phyloP scores from a whole-genome alignment of 495 filamentous ascomycete species.

The Arthonia radiata region DNA sequence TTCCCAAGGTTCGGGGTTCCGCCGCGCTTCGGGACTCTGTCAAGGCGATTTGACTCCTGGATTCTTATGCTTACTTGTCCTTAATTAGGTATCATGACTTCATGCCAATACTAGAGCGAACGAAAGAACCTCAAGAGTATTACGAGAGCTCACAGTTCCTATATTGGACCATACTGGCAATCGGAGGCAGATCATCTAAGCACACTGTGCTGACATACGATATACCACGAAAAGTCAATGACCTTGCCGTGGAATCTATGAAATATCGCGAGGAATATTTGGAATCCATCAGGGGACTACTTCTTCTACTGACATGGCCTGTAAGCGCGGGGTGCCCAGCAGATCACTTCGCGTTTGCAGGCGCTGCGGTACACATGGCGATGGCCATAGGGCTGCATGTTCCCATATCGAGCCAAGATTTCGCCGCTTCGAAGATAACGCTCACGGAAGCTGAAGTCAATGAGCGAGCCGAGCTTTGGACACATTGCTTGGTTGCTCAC shows the following conservation, averaged over 20 bases:
- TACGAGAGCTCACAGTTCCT: slow-evolving; percentile 22
- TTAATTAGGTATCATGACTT: slow-evolving; percentile 23
- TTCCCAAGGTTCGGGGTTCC: too few species aligned
- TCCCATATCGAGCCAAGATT: slow-evolving; percentile 23
- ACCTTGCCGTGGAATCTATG: slow-evolving; percentile 21
- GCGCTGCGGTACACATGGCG: slow-evolving; percentile 19
- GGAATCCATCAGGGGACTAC: slow-evolving; percentile 21
- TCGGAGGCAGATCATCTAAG: slow-evolving; percentile 19
- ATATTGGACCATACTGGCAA: slow-evolving; percentile 22
- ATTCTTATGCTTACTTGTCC: too few species aligned
- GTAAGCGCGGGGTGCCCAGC: too few species aligned
- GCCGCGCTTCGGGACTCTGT: too few species aligned
- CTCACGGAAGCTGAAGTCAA: slow-evolving; percentile 15
- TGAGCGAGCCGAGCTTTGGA: slow-evolving; percentile 20
- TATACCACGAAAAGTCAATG: slow-evolving; percentile 16
- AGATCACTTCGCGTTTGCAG: slow-evolving; percentile 20
- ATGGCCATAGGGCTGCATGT: slow-evolving; percentile 27
- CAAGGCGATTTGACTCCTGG: too few species aligned
- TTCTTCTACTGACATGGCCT: slow-evolving; percentile 25
- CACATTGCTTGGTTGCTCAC: slow-evolving; percentile 8
- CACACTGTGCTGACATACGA: slow-evolving; percentile 19
- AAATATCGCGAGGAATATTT: slow-evolving; percentile 16
- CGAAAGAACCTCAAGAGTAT: slow-evolving; percentile 17
- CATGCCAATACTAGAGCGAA: slow-evolving; percentile 20
- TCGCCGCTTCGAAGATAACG: slow-evolving; percentile 12